Evolutionary conservation across 805 yeast genomes (phyloP), one percentile per base, ranked within the genome.

Genomic region (Lipomyces kockii): DNA sequence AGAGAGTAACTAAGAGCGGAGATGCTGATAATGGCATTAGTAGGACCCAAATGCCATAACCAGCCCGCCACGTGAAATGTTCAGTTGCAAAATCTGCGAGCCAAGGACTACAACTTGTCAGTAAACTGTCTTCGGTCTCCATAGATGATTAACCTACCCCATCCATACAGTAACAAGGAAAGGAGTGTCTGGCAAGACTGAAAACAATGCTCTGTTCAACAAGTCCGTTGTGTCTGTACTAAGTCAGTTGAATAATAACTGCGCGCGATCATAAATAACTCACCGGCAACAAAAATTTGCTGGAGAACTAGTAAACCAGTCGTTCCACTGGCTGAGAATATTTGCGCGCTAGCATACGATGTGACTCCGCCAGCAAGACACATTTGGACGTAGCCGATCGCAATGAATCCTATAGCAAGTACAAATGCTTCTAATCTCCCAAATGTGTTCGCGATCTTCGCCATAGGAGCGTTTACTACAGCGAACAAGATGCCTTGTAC

Each of bases 11-110:
- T 54, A 74, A 57, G 17, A 74, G 67, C 34, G 76, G 76, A 14
- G 73, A 32, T 0, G 71, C 64, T 5, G 79, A 80, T 32, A 78
- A 79, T 2, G 86, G 86, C 68, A 80, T 76, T 34, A 84, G 79
- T 54, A 84, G 78, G 27, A 83, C 80, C 77, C 84, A 84, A 76
- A 83, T 79, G 61, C 85, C 85, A 71, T 80, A 83, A 34, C 86
- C 87, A 84, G 84, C 82, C 74, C 86, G 79, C 88, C 88, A 85
- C 55, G 80, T 79, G 32, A 67, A 70, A 52, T 69, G 71, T 17
- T 77, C 72, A 27, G 83, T 74, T 3, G 72, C 71, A 8, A 72
- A 61, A 32, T 67, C 70, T 29, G 78, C 74, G 56, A 76, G 57
- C 39, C 65, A 67, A 2, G 76, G 76, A 2, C 70, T 66, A 27